phyloP scores from a whole-genome alignment of 768 basidiomycete species.

The Auricularia sp. region DNA sequence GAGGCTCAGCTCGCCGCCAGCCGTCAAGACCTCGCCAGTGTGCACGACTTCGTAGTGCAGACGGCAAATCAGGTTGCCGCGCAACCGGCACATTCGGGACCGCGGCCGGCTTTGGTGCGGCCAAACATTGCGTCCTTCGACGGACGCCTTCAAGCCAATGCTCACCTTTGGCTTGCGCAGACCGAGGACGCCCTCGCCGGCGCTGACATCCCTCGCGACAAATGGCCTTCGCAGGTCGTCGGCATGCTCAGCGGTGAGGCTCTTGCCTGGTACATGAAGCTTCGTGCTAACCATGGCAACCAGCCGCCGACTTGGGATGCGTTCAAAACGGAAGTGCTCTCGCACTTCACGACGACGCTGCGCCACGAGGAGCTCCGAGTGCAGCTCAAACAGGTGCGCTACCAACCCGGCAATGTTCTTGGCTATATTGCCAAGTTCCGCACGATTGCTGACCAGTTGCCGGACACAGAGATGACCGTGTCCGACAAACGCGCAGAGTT shows the following conservation, averaged over 20 bases:
- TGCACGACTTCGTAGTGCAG: too few relatives aligned
- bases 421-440: not conserved
- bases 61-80: too few relatives aligned
- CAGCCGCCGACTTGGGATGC: not conserved
- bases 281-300: not conserved
- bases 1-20: too few relatives aligned
- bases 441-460: not conserved
- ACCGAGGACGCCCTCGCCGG: not conserved
- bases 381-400: not conserved
- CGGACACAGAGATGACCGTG: not conserved
- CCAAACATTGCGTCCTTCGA: not conserved
- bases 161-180: not conserved
- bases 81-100: too few relatives aligned
- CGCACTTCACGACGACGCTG: not conserved
- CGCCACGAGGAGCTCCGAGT: not conserved
- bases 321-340: not conserved
- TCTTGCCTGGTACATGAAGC: not conserved
- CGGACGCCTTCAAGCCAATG: not conserved
- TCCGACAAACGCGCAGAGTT: not conserved
- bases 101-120: too few relatives aligned
- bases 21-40: too few relatives aligned
- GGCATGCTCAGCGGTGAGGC: not conserved
- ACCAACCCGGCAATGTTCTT: not conserved
- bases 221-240: not conserved
- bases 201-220: not conserved